phyloP scores from a whole-genome alignment of 371 early-diverging fungal genomes.

The Mucor circinelloides region DNA sequence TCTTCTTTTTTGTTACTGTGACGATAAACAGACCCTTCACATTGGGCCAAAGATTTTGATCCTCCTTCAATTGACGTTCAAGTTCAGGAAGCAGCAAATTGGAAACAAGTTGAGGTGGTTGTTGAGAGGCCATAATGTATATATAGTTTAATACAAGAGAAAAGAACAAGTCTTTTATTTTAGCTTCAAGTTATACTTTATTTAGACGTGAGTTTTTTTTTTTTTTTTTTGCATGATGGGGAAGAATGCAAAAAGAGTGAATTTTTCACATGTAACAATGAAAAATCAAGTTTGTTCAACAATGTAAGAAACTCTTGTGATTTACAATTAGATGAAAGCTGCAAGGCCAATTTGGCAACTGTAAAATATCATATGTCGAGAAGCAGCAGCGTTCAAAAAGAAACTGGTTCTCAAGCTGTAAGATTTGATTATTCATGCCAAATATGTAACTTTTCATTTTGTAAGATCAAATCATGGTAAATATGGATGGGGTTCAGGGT shows the following conservation, averaged over 20 bases:
- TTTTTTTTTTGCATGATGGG: neutral
- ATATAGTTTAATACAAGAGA: neutral
- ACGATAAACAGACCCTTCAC: constrained; percentile 44
- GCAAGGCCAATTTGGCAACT: neutral
- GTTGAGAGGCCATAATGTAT: neutral
- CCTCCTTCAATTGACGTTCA: constrained; percentile 39
- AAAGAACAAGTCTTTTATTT: neutral
- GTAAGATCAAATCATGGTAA: neutral
- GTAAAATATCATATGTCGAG: neutral
- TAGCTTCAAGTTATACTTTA: neutral
- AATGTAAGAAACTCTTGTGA: neutral
- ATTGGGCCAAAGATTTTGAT: constrained; percentile 42
- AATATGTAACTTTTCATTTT: neutral
- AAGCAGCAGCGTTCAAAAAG: neutral
- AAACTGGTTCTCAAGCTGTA: neutral
- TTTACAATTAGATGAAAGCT: neutral
- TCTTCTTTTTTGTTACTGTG: constrained; percentile 35
- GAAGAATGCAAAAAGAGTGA: neutral
- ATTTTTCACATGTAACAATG: neutral
- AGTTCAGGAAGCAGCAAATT: constrained; percentile 45
- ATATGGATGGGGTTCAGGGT: neutral
- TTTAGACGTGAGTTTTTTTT: neutral
- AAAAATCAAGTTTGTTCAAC: neutral
- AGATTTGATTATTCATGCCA: neutral
- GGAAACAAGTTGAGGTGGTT: constrained; percentile 18